phyloP scores from a whole-genome alignment of 805 yeast genomes.

The Saccharomyces jurei region DNA sequence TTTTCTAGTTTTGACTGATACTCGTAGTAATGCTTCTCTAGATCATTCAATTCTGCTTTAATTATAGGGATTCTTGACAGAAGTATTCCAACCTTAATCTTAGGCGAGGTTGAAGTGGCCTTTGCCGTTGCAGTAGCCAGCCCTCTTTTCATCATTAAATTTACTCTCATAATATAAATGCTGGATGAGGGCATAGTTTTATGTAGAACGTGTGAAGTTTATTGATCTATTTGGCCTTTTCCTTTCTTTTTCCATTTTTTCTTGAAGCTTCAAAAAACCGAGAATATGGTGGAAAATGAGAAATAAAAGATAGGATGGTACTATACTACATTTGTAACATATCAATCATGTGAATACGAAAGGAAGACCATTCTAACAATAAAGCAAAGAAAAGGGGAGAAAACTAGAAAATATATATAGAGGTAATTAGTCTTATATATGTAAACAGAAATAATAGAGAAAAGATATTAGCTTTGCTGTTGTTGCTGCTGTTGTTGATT shows the following conservation, averaged over 20 bases:
- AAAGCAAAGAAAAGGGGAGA: neutral
- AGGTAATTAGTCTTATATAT: neutral
- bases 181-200: neutral
- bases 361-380: neutral
- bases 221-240: neutral
- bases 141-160: conserved; percentile 7
- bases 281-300: neutral
- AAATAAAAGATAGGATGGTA: neutral
- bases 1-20: conserved; percentile 83
- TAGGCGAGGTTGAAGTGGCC: conserved; percentile 10
- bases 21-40: conserved; percentile 67
- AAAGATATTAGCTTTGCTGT: conserved; percentile 7
- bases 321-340: neutral
- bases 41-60: conserved; percentile 63
- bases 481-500: conserved; percentile 29
- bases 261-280: neutral
- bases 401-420: neutral
- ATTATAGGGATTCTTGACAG: conserved; percentile 79
- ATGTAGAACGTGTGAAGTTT: neutral
- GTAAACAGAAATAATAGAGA: neutral
- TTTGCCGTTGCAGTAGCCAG: conserved; percentile 17
- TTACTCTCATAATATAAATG: neutral
- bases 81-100: conserved; percentile 45
- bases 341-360: neutral
- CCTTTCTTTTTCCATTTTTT: neutral